Base-by-base conservation (phyloP, 371 early-diverging fungal species). In the Chytridiales sp. region DNA sequence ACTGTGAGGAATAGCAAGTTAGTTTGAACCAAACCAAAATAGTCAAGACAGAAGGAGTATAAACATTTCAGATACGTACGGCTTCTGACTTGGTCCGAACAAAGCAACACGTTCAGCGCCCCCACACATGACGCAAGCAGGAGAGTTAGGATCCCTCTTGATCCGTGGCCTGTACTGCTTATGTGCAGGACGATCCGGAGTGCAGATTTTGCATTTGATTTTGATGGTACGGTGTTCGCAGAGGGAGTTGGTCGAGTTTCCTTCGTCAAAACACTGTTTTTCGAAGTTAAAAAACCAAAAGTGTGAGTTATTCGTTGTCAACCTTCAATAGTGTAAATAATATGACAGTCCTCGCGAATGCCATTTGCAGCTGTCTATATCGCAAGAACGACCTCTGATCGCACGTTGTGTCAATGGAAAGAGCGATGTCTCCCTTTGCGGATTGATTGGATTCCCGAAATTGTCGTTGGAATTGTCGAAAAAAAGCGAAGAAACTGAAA, bases 221-320 rank as follows among this genome's bases (percentile, higher is more conserved):
- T 53, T 29, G 32, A 64, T 59, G 2, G 59, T 43, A 1, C 65
- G 34, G 48, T 64, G 65, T 17, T 50, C 52, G 42, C 65, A 64
- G 31, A 58, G 65, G n/a, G 65, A 59, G 47, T 64, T 64, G 44
- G 65, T 35, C 8, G 65, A 31, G 15, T 59, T 31, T 1, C 65
- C 65, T 47, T 64, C 65, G 34, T 64, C 65, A 47, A 64, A 64
- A 41, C 65, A 65, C 55, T 19, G 32, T 30, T n/a, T n/a, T n/a
- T n/a, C n/a, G n/a, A n/a, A n/a, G n/a, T n/a, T n/a, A n/a, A n/a
- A n/a, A n/a, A n/a, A n/a, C n/a, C n/a, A n/a, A n/a, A n/a, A n/a
- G n/a, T n/a, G n/a, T n/a, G n/a, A n/a, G n/a, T n/a, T n/a, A n/a
- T n/a, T n/a, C n/a, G n/a, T n/a, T n/a, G n/a, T n/a, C n/a, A n/a